Evolutionary conservation across 192 early-diverging fungal genomes (phyloP).

Genomic region (Dissophora globulifera): DNA sequence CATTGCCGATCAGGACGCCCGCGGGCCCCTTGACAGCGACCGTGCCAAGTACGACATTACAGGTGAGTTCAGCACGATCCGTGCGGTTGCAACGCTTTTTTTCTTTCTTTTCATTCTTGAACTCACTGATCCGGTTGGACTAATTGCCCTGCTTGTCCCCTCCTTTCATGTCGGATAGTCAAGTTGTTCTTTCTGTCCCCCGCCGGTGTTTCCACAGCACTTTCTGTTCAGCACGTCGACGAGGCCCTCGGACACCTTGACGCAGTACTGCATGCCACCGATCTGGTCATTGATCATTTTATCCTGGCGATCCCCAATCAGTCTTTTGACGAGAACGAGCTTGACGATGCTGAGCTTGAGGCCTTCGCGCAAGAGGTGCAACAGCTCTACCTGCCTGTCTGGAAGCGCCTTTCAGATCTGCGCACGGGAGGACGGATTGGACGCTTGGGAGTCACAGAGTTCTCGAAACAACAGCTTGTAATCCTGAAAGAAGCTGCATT

Average conservation of each 20-base stretch:
- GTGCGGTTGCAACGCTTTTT: too few species aligned
- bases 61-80: conserved; percentile 7
- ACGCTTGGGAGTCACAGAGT: conserved; percentile 59
- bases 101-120: too few species aligned
- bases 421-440: conserved; percentile 41
- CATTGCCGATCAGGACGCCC: conserved; percentile 41
- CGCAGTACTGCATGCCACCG: background rate
- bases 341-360: conserved; percentile 40
- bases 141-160: too few species aligned
- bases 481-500: conserved; percentile 30
- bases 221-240: conserved; percentile 25
- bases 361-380: conserved; percentile 11
- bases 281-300: conserved; percentile 18
- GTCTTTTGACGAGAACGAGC: conserved; percentile 31
- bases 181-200: conserved; percentile 39
- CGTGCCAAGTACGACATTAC: conserved; percentile 54
- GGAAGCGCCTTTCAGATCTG: conserved; percentile 35
- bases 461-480: conserved; percentile 40
- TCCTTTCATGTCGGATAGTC: too few species aligned
- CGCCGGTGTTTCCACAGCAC: conserved; percentile 1
- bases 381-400: conserved; percentile 18
- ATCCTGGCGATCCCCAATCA: conserved; percentile 29
- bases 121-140: too few species aligned
- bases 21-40: conserved; percentile 52
- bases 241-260: conserved; percentile 12